Evolutionary conservation across 257 asterid genomes (phyloP).

Genomic region (Eucommia ulmoides): DNA sequence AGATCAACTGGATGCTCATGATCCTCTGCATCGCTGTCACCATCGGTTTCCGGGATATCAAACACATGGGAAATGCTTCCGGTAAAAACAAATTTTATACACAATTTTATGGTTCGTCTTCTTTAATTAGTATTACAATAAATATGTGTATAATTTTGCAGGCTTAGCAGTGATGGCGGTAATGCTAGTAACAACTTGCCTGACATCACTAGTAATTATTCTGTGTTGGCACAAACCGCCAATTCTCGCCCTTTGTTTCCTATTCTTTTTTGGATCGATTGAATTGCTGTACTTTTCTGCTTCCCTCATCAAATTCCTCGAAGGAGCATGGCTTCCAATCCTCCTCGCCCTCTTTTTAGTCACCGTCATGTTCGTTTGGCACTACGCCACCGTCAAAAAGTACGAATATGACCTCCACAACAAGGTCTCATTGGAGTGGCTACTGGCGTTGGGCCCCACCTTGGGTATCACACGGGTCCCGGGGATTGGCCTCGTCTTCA

Average conservation of each 20-base stretch:
- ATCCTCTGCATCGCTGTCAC: slow-evolving; percentile 4
- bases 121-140: not conserved
- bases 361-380: slow-evolving; percentile 2
- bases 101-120: no score
- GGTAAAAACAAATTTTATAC: no score
- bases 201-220: not conserved
- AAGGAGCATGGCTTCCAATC: slow-evolving; percentile 2
- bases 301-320: not conserved
- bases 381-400: slow-evolving; percentile 1
- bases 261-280: not conserved
- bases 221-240: slow-evolving; percentile 2
- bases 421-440: slow-evolving; percentile 1
- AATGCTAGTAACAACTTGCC: slow-evolving; percentile 1
- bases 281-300: slow-evolving; percentile 1
- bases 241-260: not conserved
- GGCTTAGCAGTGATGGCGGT: slow-evolving; percentile 2
- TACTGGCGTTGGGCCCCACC: not conserved
- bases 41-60: not conserved
- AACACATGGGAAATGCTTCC: slow-evolving; percentile 2
- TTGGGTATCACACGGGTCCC: slow-evolving; percentile 1
- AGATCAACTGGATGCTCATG: slow-evolving; percentile 2
- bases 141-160: not conserved
- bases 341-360: slow-evolving; percentile 1
- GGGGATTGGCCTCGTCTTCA: not conserved
- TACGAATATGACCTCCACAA: slow-evolving; percentile 2